phyloP scores from a whole-genome alignment of 73 alveolate species.

The Durusdinium trenchii region DNA sequence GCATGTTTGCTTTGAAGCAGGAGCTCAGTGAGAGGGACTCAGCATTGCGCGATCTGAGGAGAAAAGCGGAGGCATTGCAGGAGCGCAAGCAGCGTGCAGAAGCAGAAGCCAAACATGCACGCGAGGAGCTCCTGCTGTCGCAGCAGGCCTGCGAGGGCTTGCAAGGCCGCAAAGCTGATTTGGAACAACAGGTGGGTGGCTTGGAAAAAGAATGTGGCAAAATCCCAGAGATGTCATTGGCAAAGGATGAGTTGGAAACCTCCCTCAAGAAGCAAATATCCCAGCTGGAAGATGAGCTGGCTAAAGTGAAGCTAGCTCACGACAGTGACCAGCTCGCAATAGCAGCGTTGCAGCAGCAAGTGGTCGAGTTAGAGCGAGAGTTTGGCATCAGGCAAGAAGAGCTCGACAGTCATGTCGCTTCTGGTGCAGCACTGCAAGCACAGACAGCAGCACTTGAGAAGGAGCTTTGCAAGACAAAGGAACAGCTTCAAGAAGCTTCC shows the following conservation, averaged over 20 bases:
- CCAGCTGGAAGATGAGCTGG: conserved; percentile 21
- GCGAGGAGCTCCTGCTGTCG: conserved; percentile 41
- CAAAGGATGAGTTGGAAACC: conserved; percentile 31
- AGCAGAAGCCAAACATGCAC: conserved; percentile 40
- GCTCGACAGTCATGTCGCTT: neutral
- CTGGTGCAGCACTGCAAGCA: conserved; percentile 35
- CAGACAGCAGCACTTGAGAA: conserved; percentile 2
- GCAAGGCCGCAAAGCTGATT: conserved; percentile 33
- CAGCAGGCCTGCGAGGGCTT: conserved; percentile 9
- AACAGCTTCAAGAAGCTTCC: conserved; percentile 47
- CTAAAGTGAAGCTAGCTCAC: conserved; percentile 15
- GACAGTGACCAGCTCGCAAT: conserved; percentile 65
- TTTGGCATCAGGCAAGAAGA: conserved; percentile 15
- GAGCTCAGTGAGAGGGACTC: conserved; percentile 46
- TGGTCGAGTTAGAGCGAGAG: conserved; percentile 30
- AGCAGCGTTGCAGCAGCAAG: conserved; percentile 61
- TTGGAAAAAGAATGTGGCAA: conserved; percentile 29
- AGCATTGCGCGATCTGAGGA: neutral
- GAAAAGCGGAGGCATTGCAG: conserved; percentile 9
- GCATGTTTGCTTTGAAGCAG: conserved; percentile 36
- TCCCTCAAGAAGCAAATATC: conserved; percentile 9
- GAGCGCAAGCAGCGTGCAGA: conserved; percentile 40
- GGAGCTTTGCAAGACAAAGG: conserved; percentile 20
- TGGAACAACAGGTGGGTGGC: conserved; percentile 54
- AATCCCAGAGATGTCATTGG: conserved; percentile 4